Evolutionary conservation across 2,329 filamentous ascomycete genomes (phyloP).

Genomic region (Pseudogymnoascus destructans): DNA sequence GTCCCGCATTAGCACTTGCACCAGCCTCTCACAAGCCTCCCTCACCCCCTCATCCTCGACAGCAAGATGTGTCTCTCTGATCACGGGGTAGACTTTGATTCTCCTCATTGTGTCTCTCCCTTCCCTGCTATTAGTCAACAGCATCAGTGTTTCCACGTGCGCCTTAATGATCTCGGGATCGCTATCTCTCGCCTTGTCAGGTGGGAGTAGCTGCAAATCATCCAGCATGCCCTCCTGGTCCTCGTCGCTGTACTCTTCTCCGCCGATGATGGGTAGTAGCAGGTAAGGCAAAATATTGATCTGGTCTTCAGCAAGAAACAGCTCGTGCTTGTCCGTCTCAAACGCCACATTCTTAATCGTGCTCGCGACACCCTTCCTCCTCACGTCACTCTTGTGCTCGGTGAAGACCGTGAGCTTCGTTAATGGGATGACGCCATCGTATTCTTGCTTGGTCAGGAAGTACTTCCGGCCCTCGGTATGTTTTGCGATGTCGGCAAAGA

Average conservation of each 20-base stretch:
- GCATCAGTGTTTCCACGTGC: conserved; percentile 75
- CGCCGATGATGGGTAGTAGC: conserved; percentile 73
- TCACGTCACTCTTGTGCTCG: conserved; percentile 69
- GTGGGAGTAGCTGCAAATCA: conserved; percentile 77
- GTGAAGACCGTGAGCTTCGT: conserved; percentile 92
- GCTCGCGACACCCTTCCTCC: conserved; percentile 85
- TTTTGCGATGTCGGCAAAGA: conserved; percentile 87
- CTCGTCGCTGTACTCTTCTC: conserved; percentile 77
- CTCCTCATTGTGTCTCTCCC: conserved; percentile 62
- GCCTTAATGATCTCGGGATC: conserved; percentile 68
- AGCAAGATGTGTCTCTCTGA: conserved; percentile 71
- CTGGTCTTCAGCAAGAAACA: conserved; percentile 56
- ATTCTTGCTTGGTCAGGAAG: conserved; percentile 59
- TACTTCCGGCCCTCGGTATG: conserved; percentile 62
- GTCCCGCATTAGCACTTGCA: conserved; percentile 45
- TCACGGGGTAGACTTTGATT: conserved; percentile 76
- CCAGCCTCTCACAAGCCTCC: conserved; percentile 77
- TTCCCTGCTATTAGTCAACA: conserved; percentile 66
- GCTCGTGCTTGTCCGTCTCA: conserved; percentile 57
- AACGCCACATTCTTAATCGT: conserved; percentile 93
- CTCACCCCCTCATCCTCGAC: conserved; percentile 67
- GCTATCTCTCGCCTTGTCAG: conserved; percentile 74
- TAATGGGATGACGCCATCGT: conserved; percentile 75
- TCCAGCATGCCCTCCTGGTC: conserved; percentile 78
- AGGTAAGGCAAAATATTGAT: conserved; percentile 81